Base-by-base conservation (phyloP, 176 grass and related monocot species). In the Rhynchospora pubera region DNA sequence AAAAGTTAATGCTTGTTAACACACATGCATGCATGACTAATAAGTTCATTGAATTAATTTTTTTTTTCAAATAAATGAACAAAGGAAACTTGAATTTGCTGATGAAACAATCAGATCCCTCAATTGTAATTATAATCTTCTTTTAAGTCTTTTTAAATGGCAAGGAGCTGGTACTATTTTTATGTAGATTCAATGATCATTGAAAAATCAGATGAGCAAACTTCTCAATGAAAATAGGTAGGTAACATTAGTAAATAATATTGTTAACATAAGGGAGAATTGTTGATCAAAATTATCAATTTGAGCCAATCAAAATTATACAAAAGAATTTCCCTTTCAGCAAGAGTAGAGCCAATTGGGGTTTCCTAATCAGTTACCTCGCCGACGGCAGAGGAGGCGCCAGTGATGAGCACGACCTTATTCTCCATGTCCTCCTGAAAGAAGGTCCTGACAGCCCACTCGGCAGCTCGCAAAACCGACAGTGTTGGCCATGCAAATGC, bases 401-500 rank as follows among this genome's bases (percentile, higher is more conserved):
- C 94, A 21, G 92, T 93, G 88, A 94, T 86, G 72, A 94, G 45
- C 48, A 94, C 94, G 21, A 94, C 92, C 85, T 97, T 97, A 47
- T 80, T 79, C 65, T 79, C 83, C 90, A 94, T 89, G 72, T 91
- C 83, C 83, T 97, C 94, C n/a, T 5, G 79, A 69, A 88, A 86
- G n/a, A 94, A 86, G 5, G 81, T 82, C 85, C 89, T 94, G 61
- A 92, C 5, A 16, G 48, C 63, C 90, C 92, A 91, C 88, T 94
- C 92, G 23, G 87, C 63, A 5, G 65, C 85, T 50, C 86, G 90
- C 43, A 97, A 70, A 84, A 94, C 89, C 32, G 88, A 75, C 32
- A 97, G 85, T 32, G 92, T 94, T 24, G 94, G 92, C 94, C 92
- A 97, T 23, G 94, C 88, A 18, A 97, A 89, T 58, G 92, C 92